Evolutionary conservation across 139 green algal genomes (phyloP).

Genomic region (Chlorella sp.): DNA sequence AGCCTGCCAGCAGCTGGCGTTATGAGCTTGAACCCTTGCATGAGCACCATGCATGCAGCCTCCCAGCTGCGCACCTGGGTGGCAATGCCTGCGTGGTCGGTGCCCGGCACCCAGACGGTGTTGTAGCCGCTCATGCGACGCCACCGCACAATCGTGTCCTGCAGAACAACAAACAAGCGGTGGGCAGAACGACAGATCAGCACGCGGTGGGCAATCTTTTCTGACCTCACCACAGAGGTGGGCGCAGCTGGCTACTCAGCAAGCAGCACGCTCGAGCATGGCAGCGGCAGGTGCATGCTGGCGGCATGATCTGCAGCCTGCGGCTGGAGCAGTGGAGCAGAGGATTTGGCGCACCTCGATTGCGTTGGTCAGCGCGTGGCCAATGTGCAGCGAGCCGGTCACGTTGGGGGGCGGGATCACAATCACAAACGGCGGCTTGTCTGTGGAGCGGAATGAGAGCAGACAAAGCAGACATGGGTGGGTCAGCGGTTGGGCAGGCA

Average conservation of each 20-base stretch:
- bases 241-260: too few relatives aligned
- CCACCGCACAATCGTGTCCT: constrained; percentile 96
- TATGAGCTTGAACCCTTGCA: too few relatives aligned
- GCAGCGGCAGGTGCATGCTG: too few relatives aligned
- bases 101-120: constrained; percentile 95
- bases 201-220: too few relatives aligned
- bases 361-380: constrained; percentile 82
- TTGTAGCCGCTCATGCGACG: constrained; percentile 95
- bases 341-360: constrained; percentile 35
- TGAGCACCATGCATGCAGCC: too few relatives aligned
- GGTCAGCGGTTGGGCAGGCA: background rate
- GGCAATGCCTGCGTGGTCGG: constrained; percentile 95
- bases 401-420: constrained; percentile 99
- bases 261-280: too few relatives aligned
- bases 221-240: too few relatives aligned
- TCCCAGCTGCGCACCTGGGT: constrained; percentile 69
- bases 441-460: background rate
- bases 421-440: constrained; percentile 94
- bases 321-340: too few relatives aligned
- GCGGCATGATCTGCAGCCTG: too few relatives aligned
- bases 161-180: constrained; percentile 4
- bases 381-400: constrained; percentile 97
- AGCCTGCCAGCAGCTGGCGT: too few relatives aligned
- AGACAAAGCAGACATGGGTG: too few relatives aligned
- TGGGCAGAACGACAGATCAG: too few relatives aligned